A percentile compares a stretch with the other conserved stretches of the same genome.
These are phyloP conservation scores for Phlyctochytrium arcticum DNA, from an alignment of 192 early-diverging fungal species.

Conservation along the genomic window DNA sequence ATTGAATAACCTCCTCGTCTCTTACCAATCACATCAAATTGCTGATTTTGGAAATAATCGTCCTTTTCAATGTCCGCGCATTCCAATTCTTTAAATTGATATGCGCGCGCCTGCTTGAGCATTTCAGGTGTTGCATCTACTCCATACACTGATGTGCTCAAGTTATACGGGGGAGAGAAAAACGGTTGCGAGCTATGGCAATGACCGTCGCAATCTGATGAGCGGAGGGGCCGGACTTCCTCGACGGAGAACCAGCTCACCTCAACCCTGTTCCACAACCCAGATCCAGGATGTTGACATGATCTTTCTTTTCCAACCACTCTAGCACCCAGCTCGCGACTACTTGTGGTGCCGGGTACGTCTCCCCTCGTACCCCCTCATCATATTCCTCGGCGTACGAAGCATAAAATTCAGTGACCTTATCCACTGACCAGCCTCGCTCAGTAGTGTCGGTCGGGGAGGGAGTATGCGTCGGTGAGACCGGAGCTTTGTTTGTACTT, in stretches of 20 bases:
- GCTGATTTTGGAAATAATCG: no score
- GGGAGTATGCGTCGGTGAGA: no score
- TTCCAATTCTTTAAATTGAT: conserved; percentile 14
- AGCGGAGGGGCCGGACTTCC: neutral
- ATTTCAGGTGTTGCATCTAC: conserved; percentile 33
- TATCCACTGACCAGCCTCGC: conserved; percentile 18
- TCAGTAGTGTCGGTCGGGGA: no score
- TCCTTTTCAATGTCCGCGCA: conserved; percentile 32
- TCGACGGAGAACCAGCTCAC: neutral
- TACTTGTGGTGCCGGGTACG: conserved; percentile 25
- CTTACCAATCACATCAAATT: conserved; percentile 9
- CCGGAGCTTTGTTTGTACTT: no score
- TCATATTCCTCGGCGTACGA: conserved; percentile 24
- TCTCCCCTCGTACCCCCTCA: conserved; percentile 21
- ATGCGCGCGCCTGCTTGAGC: conserved; percentile 23
- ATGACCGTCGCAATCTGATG: neutral
- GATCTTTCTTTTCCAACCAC: neutral
- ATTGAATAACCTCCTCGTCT: no score
- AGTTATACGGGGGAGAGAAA: conserved; percentile 1
- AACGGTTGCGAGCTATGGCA: conserved; percentile 20
- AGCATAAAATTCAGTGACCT: conserved; percentile 25
- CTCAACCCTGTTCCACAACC: conserved; percentile 33
- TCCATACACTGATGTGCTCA: conserved; percentile 17
- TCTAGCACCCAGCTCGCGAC: conserved; percentile 20
- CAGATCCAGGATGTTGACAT: conserved; percentile 15